Evolutionary conservation across 768 basidiomycete species (phyloP), one percentile per base, ranked within the genome.

Genomic region (Porphyrellus cyaneotinctus): DNA sequence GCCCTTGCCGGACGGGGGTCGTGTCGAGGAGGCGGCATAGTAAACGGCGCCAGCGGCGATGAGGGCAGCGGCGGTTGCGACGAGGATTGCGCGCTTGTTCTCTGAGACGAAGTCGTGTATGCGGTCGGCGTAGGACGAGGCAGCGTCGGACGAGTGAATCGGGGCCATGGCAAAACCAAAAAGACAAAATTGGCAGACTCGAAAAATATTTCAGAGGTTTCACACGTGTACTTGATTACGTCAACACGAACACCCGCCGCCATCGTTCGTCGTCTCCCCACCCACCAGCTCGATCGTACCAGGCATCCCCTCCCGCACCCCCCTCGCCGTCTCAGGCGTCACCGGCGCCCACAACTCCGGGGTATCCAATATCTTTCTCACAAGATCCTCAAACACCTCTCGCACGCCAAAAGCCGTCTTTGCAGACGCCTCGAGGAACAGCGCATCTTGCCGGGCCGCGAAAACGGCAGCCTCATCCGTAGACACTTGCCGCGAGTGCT

Each of bases 391-490:
- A 62, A 87, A 87, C 3, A 86, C 83, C 41, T 91, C 89, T 28
- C 76, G 77, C 7, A 97, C 94, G 15, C 88, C 87, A 0, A 89
- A 76, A 9, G 86, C 82, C 0, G 91, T 97, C 82, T 97, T 97
- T 0, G 95, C 95, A 0, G 87, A 91, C 1, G 91, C 85, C 72
- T 98, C 95, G 38, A 97, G 75, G 71, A 98, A 98, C 41, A 93
- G 73, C 18, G 86, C 88, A 17, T 81, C 80, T 79, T 92, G 91
- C 30, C 88, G 80, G 23, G 75, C 73, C 0, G 95, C 95, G 59
- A 95, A 97, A 2, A 78, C 77, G 53, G 82, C 72, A 1, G 84
- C 95, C 64, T 97, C 93, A 0, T 79, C 71, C 6, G 81, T 83
- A 0, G 89, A 68, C 4, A 99, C 95, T 66, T 93, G 87, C 4